phyloP scores from a whole-genome alignment of 1,284 basidiomycete species.

The Inonotus obliquus region DNA sequence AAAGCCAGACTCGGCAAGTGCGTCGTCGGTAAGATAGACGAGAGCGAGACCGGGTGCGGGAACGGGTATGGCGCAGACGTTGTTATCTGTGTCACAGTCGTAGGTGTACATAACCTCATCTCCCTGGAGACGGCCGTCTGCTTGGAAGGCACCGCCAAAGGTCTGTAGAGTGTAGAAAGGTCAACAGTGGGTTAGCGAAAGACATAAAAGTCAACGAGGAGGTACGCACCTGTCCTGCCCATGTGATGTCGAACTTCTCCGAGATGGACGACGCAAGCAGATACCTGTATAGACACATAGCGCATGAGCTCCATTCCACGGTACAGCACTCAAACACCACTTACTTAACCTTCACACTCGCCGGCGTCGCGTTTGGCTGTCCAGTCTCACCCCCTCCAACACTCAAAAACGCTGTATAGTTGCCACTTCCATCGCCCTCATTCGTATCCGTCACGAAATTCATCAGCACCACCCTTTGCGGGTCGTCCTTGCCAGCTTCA shows the following conservation, averaged over 20 bases:
- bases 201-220: background rate
- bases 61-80: slow-evolving; percentile 34
- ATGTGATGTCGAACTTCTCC: slow-evolving; percentile 67
- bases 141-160: slow-evolving; percentile 56
- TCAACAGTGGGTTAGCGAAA: background rate
- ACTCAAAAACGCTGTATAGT: slow-evolving; percentile 42
- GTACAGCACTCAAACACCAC: slow-evolving; percentile 18
- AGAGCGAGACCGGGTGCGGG: slow-evolving; percentile 39
- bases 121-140: slow-evolving; percentile 43
- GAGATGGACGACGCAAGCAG: slow-evolving; percentile 40
- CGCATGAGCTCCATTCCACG: slow-evolving; percentile 2
- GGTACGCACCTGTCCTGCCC: slow-evolving; percentile 53
- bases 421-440: slow-evolving; percentile 36
- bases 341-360: slow-evolving; percentile 52
- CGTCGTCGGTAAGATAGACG: slow-evolving; percentile 36
- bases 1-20: slow-evolving; percentile 26
- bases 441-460: slow-evolving; percentile 59
- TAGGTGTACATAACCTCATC: slow-evolving; percentile 30
- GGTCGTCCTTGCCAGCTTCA: slow-evolving; percentile 42
- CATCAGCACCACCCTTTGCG: slow-evolving; percentile 57
- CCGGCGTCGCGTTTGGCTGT: slow-evolving; percentile 33
- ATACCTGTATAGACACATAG: slow-evolving; percentile 30
- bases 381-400: slow-evolving; percentile 40
- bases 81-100: slow-evolving; percentile 30
- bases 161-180: slow-evolving; percentile 40